Percentiles rank a stretch among this genome's conserved stretches.
Conservation (phyloP, 1,139 yeast species). For the Sugiyamaella novakii region DNA sequence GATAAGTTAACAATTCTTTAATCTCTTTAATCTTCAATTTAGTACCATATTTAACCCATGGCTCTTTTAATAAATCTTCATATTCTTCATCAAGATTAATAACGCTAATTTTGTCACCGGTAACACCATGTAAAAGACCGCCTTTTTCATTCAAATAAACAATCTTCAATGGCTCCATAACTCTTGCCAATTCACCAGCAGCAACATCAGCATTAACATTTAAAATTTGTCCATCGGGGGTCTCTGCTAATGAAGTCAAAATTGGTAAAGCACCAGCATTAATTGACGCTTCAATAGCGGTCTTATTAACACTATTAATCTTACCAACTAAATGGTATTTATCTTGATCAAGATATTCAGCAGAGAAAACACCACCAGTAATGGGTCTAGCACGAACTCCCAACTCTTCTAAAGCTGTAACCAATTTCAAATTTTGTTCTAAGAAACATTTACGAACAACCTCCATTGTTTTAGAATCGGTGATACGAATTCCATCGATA, state of each 20-base stretch:
- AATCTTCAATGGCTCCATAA: constrained; percentile 92
- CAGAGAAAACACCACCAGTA: constrained; percentile 96
- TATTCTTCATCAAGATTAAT: constrained; percentile 96
- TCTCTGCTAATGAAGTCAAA: constrained; percentile 93
- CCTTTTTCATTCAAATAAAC: constrained; percentile 97
- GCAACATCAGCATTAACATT: constrained; percentile 99
- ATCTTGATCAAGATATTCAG: constrained; percentile 86
- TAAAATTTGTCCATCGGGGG: constrained; percentile 92
- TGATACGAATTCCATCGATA: constrained; percentile 94
- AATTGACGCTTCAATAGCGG: constrained; percentile 92
- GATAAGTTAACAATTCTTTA: constrained; percentile 86
- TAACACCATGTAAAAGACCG: constrained; percentile 89
- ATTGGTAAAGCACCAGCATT: constrained; percentile 96
- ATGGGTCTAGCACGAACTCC: constrained; percentile 99
- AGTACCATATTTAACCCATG: constrained; percentile 99
- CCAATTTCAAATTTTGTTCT: constrained; percentile 91
- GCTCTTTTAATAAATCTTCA: constrained; percentile 83
- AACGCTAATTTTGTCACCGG: constrained; percentile 85
- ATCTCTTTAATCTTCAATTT: constrained; percentile 95
- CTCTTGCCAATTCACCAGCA: constrained; percentile 96
- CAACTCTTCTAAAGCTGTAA: constrained; percentile 91
- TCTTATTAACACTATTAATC: constrained; percentile 81
- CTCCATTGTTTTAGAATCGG: constrained; percentile 92
- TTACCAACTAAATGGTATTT: constrained; percentile 93
- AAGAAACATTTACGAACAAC: constrained; percentile 94